A percentile compares a stretch with the other conserved stretches of the same genome.
Conservation (phyloP, 306 rosid genomes). For the Ormosia semicastrata region DNA sequence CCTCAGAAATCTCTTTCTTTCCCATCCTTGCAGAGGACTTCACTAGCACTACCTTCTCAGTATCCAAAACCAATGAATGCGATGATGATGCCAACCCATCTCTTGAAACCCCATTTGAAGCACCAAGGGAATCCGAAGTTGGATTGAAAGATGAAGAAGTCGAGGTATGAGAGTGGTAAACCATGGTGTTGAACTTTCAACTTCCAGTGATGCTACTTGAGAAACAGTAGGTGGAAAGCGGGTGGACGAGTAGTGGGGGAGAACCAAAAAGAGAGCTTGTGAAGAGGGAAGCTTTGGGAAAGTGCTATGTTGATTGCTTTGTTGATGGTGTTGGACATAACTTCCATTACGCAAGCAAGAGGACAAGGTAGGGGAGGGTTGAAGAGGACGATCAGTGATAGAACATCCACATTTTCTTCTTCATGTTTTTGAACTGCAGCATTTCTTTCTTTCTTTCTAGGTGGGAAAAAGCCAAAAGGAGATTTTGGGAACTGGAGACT, state of each 20-base stretch:
- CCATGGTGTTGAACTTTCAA: conserved; percentile 18
- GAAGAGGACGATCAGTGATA: conserved; percentile 24
- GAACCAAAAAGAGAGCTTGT: conserved; percentile 57
- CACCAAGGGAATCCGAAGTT: conserved; percentile 20
- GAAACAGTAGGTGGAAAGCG: conserved; percentile 35
- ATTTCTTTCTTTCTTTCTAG: neutral
- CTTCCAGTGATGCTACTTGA: neutral
- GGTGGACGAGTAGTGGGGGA: conserved; percentile 64
- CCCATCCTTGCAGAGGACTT: conserved; percentile 40
- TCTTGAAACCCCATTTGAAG: conserved; percentile 24
- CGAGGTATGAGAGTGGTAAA: conserved; percentile 32
- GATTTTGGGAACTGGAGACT: conserved; percentile 7
- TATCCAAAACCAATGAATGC: conserved; percentile 44
- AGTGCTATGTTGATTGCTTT: conserved; percentile 32
- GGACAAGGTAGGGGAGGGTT: conserved; percentile 18
- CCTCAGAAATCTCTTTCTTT: conserved; percentile 49
- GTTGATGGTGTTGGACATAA: conserved; percentile 39
- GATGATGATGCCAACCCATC: conserved; percentile 28
- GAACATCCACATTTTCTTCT: conserved; percentile 55
- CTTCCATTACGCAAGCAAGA: conserved; percentile 24
- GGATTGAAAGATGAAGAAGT: conserved; percentile 40
- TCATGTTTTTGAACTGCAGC: conserved; percentile 25
- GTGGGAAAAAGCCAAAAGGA: neutral
- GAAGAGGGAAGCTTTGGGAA: conserved; percentile 33
- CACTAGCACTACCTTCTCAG: conserved; percentile 52